Evolutionary conservation across 78 protist species (phyloP).

Genomic region (Dictyostelium citrinum): DNA sequence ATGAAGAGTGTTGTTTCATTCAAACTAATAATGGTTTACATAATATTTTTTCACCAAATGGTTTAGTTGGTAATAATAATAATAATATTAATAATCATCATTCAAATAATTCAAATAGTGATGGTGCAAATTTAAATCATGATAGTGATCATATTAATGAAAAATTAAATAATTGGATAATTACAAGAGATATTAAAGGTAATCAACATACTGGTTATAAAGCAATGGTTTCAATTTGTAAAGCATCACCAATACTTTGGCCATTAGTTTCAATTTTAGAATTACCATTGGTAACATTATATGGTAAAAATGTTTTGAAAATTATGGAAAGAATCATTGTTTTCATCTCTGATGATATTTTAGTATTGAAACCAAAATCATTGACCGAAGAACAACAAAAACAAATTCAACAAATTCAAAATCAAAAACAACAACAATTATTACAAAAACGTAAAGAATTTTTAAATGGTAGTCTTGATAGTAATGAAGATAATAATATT

Average conservation of each 20-base stretch:
- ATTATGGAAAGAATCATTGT: not conserved
- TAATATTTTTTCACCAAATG: not conserved
- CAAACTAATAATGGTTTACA: not conserved
- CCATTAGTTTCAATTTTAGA: slow-evolving; percentile 5
- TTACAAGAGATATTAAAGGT: slow-evolving; percentile 45
- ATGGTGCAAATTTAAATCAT: not conserved
- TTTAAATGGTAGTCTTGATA: not conserved
- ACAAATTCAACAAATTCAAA: not conserved
- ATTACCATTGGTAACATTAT: not conserved
- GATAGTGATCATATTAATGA: not conserved
- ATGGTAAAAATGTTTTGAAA: slow-evolving; percentile 4
- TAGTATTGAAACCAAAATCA: slow-evolving; percentile 2
- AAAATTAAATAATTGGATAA: slow-evolving; percentile 29
- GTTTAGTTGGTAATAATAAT: not conserved
- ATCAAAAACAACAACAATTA: not conserved
- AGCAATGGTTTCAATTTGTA: slow-evolving; percentile 30
- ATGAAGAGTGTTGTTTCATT: slow-evolving; percentile 9
- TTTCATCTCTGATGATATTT: slow-evolving; percentile 11
- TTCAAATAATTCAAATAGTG: not conserved
- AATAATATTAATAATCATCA: not conserved
- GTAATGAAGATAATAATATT: not conserved
- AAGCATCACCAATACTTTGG: slow-evolving; percentile 57
- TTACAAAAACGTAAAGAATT: not conserved
- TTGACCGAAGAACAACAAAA: not conserved
- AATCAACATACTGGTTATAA: slow-evolving; percentile 26